These are phyloP conservation scores for Backusella psychrophila DNA, from an alignment of 192 early-diverging fungal species.

Conservation along the genomic window DNA sequence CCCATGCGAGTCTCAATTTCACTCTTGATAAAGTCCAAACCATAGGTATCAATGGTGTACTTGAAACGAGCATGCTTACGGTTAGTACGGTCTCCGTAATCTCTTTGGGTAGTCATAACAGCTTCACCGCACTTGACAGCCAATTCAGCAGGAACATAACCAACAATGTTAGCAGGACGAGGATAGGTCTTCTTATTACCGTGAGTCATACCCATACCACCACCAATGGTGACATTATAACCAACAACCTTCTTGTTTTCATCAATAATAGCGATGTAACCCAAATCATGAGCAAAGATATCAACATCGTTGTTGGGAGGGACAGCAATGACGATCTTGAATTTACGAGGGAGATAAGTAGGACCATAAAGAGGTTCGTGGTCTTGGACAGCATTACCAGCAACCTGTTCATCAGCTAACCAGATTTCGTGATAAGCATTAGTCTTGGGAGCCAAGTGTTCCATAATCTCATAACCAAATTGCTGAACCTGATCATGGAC, in stretches of 20 bases:
- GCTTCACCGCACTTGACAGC: constrained; percentile 84
- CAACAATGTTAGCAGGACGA: constrained; percentile 72
- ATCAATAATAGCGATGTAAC: constrained; percentile 88
- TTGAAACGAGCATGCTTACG: constrained; percentile 97
- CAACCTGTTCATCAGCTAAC: constrained; percentile 88
- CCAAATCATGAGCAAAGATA: constrained; percentile 93
- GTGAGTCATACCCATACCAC: constrained; percentile 99
- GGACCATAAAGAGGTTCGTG: constrained; percentile 90
- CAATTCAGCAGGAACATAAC: constrained; percentile 75
- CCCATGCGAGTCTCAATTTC: constrained; percentile 85
- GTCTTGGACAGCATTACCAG: constrained; percentile 77
- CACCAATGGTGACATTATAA: constrained; percentile 93
- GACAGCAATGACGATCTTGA: constrained; percentile 91
- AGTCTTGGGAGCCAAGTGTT: constrained; percentile 82
- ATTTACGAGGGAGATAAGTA: constrained; percentile 94
- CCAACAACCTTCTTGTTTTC: constrained; percentile 73
- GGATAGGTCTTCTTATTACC: constrained; percentile 98
- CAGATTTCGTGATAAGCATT: constrained; percentile 97
- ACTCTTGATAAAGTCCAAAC: constrained; percentile 85
- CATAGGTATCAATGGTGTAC: constrained; percentile 97
- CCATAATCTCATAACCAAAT: constrained; percentile 69
- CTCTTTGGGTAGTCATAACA: constrained; percentile 91
- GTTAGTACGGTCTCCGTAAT: constrained; percentile 95
- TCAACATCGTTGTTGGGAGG: constrained; percentile 98
- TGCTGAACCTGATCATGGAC: constrained; percentile 77